Base-by-base conservation (phyloP, 768 basidiomycete species). In the Russula dissimulans region DNA sequence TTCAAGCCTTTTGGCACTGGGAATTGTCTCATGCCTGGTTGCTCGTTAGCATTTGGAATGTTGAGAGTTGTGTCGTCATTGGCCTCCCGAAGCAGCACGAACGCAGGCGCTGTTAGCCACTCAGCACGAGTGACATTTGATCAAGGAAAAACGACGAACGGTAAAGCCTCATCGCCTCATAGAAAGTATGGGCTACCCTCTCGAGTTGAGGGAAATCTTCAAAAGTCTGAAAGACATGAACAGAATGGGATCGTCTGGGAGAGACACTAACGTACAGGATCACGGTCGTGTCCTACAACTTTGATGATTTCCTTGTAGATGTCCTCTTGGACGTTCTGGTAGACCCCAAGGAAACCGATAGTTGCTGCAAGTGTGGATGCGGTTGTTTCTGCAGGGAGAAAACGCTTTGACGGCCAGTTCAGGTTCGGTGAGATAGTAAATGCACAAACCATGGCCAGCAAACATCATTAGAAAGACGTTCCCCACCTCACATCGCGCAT, bases 141-240 rank as follows among this genome's bases (percentile, higher is more conserved):
- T 15, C 3, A 18, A 39, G 4, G 15, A 34, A 41, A 5, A 9
- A 43, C 22, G n/a, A 66, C 73, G 3, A 42, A 74, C 73, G 74
- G 45, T 67, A 75, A 59, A 76, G 54, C n/a, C 75, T 61, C 14
- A 66, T 45, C 14, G 68, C 75, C 67, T 76, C 72, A 36, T 68
- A 67, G 45, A 70, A 72, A 26, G 62, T 66, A 34, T 64, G 67
- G 36, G 69, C 66, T 26, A 72, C 59, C 57, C 71, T 71, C 57
- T 71, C 66, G 1, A 75, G 67, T 42, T 66, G 68, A 38, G 53
- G 45, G 39, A 68, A 70, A 43, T 72, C 69, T 45, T 71, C 69
- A 42, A 31, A 65, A 32, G 26, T 56, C 56, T 70, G n/a, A 4
- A 12, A 18, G 5, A 39, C 10, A 18, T 51, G 11, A 26, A 68